Base-by-base conservation (phyloP, 140 eudicot species). In the Bidens hawaiensis region DNA sequence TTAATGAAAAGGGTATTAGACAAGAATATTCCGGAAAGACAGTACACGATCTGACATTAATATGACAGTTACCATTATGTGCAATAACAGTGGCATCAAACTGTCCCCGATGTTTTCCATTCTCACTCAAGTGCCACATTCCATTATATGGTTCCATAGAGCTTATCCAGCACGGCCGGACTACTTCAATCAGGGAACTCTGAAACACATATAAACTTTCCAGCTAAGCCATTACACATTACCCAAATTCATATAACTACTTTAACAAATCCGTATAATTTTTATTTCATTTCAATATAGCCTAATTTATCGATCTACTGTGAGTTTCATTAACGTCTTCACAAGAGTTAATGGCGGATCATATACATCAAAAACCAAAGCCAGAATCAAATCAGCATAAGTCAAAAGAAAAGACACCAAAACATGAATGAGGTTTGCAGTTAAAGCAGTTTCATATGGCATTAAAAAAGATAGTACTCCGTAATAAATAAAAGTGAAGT, bases 41-140 rank as follows among this genome's bases (percentile, higher is more conserved):
- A 7, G 43, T 36, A n/a, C 12, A 36, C 2, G 11, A 59, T 28
- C 25, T 23, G 30, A 47, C 6, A 13, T 34, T 79, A 69, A 34
- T 30, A 36, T 73, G 38, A 87, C 95, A 94, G 74, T 91, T 91
- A 91, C 98, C 98, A 76, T 91, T 91, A 75, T 91, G 98, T 73
- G 98, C 96, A 68, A 91, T 76, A 55, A 91, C 88, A 75, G 88
- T 80, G 14, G 87, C 86, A 66, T 91, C 96, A 69, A 91, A 91
- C 51, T 82, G 77, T 54, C 98, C 98, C 62, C 85, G 76, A 45
- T 82, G 90, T 79, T 87, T 87, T 56, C 94, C 91, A 26, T 91
- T 91, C 84, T 87, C 98, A 62, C 91, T 91, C 76, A 91, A 74
- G 79, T 87, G 85, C 98, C 98, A 91, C 94, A 77, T 84, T 62